Conservation (phyloP, 108 stramenopile genomes). For the Skeletonema tropicum region DNA sequence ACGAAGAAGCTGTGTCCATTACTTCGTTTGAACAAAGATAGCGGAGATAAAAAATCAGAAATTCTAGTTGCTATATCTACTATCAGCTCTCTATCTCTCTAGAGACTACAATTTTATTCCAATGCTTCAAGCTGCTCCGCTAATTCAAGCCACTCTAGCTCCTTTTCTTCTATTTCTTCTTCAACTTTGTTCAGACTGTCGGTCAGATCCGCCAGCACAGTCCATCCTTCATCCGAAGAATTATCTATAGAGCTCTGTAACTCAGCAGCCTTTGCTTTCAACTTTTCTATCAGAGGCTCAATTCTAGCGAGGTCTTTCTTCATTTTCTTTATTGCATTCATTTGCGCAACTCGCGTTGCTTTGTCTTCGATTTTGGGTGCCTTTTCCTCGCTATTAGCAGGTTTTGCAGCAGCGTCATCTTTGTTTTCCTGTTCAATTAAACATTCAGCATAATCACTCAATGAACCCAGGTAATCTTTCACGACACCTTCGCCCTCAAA, state of each 20-base stretch:
- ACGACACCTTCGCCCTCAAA: conserved; percentile 86
- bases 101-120: conserved; percentile 26
- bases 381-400: conserved; percentile 42
- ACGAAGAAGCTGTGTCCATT: conserved; percentile 26
- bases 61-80: neutral
- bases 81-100: neutral
- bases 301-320: conserved; percentile 71
- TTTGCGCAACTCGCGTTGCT: conserved; percentile 57
- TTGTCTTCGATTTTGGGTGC: conserved; percentile 71
- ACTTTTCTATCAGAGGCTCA: conserved; percentile 68
- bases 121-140: conserved; percentile 56
- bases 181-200: conserved; percentile 63
- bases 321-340: conserved; percentile 65
- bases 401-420: conserved; percentile 22
- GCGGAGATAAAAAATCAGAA: neutral
- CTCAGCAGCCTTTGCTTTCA: conserved; percentile 53
- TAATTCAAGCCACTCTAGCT: conserved; percentile 80
- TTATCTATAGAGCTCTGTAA: conserved; percentile 64
- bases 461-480: conserved; percentile 79
- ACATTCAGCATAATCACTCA: conserved; percentile 82
- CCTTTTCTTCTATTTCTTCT: conserved; percentile 77
- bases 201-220: conserved; percentile 77
- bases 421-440: conserved; percentile 70
- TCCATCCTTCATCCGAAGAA: conserved; percentile 75
- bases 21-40: conserved; percentile 30